These are phyloP conservation scores for Gaeumannomyces sp. DNA, from an alignment of 2,329 filamentous ascomycete species.

Conservation along the genomic window DNA sequence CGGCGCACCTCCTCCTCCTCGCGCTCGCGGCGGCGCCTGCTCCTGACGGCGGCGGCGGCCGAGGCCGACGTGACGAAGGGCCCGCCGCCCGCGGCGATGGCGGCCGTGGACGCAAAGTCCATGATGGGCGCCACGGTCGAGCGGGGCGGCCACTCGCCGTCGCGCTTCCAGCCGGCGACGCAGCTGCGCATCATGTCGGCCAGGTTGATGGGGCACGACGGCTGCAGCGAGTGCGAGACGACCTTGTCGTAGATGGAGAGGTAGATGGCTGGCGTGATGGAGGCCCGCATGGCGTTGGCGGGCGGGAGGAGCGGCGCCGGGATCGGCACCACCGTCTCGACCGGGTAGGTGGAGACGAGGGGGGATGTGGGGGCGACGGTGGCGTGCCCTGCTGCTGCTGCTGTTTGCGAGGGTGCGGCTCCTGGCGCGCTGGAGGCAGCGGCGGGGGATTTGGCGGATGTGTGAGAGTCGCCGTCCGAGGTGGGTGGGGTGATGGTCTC, in stretches of 20 bases:
- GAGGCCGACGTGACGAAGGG: background rate
- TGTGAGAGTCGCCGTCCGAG: constrained; percentile 28
- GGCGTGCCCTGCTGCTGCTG: constrained; percentile 16
- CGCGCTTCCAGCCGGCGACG: constrained; percentile 86
- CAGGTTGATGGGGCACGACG: constrained; percentile 83
- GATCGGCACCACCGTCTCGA: constrained; percentile 63
- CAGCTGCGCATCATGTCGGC: constrained; percentile 72
- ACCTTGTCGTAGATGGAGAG: constrained; percentile 85
- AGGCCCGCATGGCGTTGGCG: constrained; percentile 68
- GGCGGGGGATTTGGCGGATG: constrained; percentile 13
- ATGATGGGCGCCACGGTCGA: constrained; percentile 12
- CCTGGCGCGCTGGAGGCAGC: constrained; percentile 12
- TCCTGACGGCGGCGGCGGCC: constrained; percentile 1
- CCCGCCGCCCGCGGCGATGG: constrained; percentile 4
- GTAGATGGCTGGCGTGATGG: constrained; percentile 69
- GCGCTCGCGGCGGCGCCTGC: constrained; percentile 9
- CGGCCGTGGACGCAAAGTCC: background rate
- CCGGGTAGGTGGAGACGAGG: constrained; percentile 33
- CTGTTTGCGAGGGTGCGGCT: constrained; percentile 11
- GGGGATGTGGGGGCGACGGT: constrained; percentile 27
- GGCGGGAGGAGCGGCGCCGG: constrained; percentile 66
- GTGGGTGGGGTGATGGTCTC: constrained; percentile 33
- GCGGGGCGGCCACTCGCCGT: constrained; percentile 86
- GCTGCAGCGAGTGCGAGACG: constrained; percentile 70
- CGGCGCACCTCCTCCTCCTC: constrained; percentile 8